Percentiles rank a stretch among this genome's conserved stretches.
Evolutionary conservation across 176 grass and related monocot species (phyloP).

Genomic region (Carex scoparia): DNA sequence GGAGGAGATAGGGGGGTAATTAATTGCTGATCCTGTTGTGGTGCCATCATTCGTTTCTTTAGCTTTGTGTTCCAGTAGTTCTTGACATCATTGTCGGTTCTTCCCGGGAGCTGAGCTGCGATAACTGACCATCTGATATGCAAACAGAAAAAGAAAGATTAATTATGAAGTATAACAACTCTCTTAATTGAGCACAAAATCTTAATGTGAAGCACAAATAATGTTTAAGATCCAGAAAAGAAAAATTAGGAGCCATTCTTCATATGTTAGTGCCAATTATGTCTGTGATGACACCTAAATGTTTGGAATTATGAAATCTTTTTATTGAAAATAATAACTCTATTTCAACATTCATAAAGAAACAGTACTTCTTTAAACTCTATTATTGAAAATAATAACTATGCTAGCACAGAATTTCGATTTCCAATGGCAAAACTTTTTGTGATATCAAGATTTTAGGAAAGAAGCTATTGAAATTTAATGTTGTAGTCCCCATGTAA

Average conservation of each 20-base stretch:
- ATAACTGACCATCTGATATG: constrained; percentile 69
- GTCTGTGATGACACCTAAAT: background rate
- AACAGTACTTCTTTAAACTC: background rate
- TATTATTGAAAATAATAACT: background rate
- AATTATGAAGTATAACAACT: background rate
- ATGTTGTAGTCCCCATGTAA: background rate
- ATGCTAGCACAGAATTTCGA: background rate
- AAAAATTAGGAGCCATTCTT: background rate
- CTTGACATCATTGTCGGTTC: constrained; percentile 43
- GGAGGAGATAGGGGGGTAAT: background rate
- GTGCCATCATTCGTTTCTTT: constrained; percentile 50
- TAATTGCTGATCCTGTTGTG: background rate
- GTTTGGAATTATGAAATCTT: background rate
- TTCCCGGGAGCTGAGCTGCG: constrained; percentile 52
- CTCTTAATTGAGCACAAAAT: background rate
- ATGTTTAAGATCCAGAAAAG: background rate
- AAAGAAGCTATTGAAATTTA: background rate
- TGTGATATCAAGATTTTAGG: background rate
- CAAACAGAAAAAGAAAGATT: background rate
- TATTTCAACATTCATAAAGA: background rate
- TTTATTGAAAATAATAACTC: background rate
- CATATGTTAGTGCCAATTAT: background rate
- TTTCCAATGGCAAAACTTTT: background rate
- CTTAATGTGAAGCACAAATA: background rate
- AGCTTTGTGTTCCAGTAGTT: constrained; percentile 47